Evolutionary conservation across 148 eudicot genomes (phyloP).

Genomic region (Silene conica): DNA sequence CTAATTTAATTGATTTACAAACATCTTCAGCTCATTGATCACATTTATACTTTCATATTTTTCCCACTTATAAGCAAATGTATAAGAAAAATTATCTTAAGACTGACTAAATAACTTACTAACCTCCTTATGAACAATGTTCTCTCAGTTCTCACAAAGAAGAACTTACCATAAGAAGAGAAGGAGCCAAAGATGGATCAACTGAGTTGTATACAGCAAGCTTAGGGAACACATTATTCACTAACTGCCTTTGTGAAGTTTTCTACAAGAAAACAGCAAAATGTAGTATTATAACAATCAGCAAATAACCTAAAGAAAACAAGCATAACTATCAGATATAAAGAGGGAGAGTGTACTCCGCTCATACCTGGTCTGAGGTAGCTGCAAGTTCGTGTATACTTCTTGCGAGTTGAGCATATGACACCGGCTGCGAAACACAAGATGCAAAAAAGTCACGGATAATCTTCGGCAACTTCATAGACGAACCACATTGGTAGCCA

Average conservation of each 20-base stretch:
- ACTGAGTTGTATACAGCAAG: constrained; percentile 99
- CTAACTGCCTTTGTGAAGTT: constrained; percentile 83
- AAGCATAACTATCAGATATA: neutral
- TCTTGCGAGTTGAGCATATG: constrained; percentile 98
- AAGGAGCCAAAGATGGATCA: constrained; percentile 96
- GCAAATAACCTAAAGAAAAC: constrained; percentile 35
- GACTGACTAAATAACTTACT: neutral
- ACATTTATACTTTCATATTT: neutral
- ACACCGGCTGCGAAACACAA: constrained; percentile 65
- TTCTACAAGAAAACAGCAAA: constrained; percentile 44
- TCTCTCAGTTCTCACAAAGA: no score
- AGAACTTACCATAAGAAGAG: constrained; percentile 79
- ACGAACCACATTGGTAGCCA: neutral
- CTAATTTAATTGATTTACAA: neutral
- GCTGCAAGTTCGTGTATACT: constrained; percentile 75
- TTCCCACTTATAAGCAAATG: neutral
- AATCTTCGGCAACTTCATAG: neutral
- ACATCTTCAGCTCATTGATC: neutral
- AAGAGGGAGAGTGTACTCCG: neutral
- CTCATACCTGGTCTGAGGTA: constrained; percentile 80
- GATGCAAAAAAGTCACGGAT: neutral
- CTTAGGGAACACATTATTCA: constrained; percentile 96
- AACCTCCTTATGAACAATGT: neutral
- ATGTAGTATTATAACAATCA: constrained; percentile 1
- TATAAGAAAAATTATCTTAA: neutral